phyloP scores from a whole-genome alignment of 805 yeast species.

The Saturnispora sanitii region DNA sequence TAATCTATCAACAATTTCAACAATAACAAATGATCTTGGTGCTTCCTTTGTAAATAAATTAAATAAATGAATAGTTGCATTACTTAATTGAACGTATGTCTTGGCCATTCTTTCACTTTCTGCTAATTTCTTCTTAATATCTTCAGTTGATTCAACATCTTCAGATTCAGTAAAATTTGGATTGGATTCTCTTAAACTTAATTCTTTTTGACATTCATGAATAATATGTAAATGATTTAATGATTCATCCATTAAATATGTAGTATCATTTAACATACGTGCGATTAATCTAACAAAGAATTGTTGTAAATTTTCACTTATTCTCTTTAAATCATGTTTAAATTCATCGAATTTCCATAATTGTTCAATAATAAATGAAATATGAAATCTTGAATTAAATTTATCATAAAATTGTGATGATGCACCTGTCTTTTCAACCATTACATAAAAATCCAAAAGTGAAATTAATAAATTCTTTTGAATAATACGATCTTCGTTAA shows the following conservation, averaged over 20 bases:
- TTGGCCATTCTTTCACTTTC: conserved; percentile 68
- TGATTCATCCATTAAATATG: conserved; percentile 85
- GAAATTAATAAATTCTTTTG: conserved; percentile 65
- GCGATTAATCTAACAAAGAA: conserved; percentile 91
- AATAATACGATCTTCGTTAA: conserved; percentile 55
- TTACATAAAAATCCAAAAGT: conserved; percentile 80
- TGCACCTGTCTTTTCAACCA: conserved; percentile 93
- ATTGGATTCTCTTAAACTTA: conserved; percentile 32
- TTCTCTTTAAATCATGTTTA: conserved; percentile 56
- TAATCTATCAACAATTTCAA: conserved; percentile 86
- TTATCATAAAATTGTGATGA: conserved; percentile 93
- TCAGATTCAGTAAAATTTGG: conserved; percentile 24
- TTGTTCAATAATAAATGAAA: conserved; percentile 71
- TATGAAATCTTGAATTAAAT: conserved; percentile 81
- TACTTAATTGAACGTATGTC: conserved; percentile 73
- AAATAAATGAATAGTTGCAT: conserved; percentile 72
- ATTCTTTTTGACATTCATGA: conserved; percentile 62
- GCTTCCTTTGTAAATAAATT: conserved; percentile 76
- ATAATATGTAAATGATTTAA: conserved; percentile 69
- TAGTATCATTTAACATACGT: conserved; percentile 87
- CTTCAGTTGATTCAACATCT: conserved; percentile 50
- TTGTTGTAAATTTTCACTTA: conserved; percentile 59
- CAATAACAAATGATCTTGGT: conserved; percentile 75
- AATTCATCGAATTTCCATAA: conserved; percentile 71
- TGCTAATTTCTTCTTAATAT: conserved; percentile 44